phyloP scores from a whole-genome alignment of 1,139 yeast species.

The Hyphopichia wangnamkhiaoensis region DNA sequence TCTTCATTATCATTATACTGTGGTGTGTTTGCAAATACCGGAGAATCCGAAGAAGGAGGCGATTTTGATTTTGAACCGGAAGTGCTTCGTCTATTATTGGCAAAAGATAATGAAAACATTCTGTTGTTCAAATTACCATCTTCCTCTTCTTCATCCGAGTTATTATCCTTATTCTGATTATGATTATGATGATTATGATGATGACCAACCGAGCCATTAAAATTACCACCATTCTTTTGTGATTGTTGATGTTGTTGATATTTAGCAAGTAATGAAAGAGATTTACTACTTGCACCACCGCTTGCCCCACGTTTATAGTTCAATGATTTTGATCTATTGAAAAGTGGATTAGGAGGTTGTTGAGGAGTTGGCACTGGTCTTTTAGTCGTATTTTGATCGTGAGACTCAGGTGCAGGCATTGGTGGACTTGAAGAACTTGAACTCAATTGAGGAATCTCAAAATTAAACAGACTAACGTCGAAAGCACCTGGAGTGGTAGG shows the following conservation, averaged over 20 bases:
- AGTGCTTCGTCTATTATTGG: neutral
- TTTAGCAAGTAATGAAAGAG: slow-evolving; percentile 23
- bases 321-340: slow-evolving; percentile 31
- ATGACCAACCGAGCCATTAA: slow-evolving; percentile 7
- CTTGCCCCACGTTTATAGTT: slow-evolving; percentile 28
- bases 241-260: slow-evolving; percentile 23
- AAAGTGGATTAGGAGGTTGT: slow-evolving; percentile 15
- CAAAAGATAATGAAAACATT: slow-evolving; percentile 26
- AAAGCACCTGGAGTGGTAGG: slow-evolving; percentile 6
- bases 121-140: slow-evolving; percentile 17
- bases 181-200: slow-evolving; percentile 4
- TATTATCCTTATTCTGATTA: slow-evolving; percentile 3
- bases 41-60: slow-evolving; percentile 3
- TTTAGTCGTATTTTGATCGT: slow-evolving; percentile 10
- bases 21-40: slow-evolving; percentile 1
- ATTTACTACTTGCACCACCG: slow-evolving; percentile 16
- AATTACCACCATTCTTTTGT: slow-evolving; percentile 9
- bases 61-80: neutral
- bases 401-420: neutral
- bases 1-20: slow-evolving; percentile 8
- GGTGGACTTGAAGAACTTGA: neutral
- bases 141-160: slow-evolving; percentile 15
- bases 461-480: slow-evolving; percentile 2
- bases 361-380: slow-evolving; percentile 17
- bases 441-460: neutral